Percentiles rank a stretch among this genome's conserved stretches.
phyloP scores from a whole-genome alignment of 2,329 filamentous ascomycete genomes.

The Phaeophleospora eucalypticola region DNA sequence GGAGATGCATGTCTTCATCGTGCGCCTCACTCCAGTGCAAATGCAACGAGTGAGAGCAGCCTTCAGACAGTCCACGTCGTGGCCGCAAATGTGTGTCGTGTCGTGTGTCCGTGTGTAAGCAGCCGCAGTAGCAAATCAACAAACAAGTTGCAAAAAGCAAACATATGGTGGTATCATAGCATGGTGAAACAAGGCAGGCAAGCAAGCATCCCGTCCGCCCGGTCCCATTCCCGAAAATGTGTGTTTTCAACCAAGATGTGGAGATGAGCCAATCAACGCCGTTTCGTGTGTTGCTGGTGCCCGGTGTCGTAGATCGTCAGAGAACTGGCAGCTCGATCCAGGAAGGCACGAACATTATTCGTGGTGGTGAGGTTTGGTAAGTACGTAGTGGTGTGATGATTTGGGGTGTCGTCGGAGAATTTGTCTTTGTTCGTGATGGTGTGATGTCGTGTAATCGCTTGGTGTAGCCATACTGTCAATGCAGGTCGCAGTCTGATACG shows the following conservation, averaged over 20 bases:
- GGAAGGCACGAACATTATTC: not conserved
- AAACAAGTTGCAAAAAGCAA: too few species aligned
- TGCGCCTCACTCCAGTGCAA: constrained; percentile 2
- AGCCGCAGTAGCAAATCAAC: constrained; percentile 1
- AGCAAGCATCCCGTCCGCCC: constrained; percentile 5
- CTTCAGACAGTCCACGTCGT: too few species aligned
- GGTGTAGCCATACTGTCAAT: not conserved
- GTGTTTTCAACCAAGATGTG: not conserved
- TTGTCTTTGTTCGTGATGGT: not conserved
- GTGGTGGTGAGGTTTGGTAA: not conserved
- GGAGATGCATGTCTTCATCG: not conserved
- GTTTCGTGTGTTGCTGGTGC: constrained; percentile 2
- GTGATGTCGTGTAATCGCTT: not conserved
- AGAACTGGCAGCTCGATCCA: not conserved
- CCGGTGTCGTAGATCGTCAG: not conserved
- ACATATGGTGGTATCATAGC: constrained; percentile 24
- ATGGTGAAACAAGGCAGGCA: constrained; percentile 4
- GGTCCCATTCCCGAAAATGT: constrained; percentile 1
- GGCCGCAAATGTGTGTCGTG: not conserved
- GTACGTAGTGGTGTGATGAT: not conserved
- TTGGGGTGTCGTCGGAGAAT: not conserved
- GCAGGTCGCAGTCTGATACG: constrained; percentile 7
- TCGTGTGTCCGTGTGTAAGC: too few species aligned
- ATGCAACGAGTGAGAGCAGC: constrained; percentile 6
- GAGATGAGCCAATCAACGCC: constrained; percentile 1